Conservation (phyloP, 208 protist species). For the Wallacemonas rigidus region DNA sequence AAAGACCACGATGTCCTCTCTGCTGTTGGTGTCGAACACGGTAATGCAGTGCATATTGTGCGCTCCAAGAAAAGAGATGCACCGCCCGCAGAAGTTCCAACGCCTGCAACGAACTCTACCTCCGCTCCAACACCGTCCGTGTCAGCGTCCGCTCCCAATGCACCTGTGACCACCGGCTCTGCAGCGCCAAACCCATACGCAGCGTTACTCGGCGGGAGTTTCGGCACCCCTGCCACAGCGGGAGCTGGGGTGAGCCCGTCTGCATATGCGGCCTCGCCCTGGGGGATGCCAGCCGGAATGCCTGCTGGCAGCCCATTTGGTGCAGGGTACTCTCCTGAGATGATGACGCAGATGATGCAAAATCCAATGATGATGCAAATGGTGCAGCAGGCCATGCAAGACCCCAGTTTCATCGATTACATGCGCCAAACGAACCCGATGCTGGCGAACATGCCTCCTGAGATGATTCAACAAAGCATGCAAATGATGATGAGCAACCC, state of each 20-base stretch:
- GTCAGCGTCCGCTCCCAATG: constrained; percentile 17
- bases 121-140: constrained; percentile 8
- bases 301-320: neutral
- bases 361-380: constrained; percentile 69
- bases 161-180: neutral
- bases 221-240: constrained; percentile 21
- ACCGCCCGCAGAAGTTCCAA: constrained; percentile 11
- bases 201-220: constrained; percentile 48
- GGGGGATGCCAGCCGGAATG: constrained; percentile 26
- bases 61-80: constrained; percentile 56
- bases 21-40: constrained; percentile 73
- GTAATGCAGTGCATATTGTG: constrained; percentile 86
- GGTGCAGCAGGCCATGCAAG: constrained; percentile 53
- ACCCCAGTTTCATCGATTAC: constrained; percentile 73
- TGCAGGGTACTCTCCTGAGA: constrained; percentile 11
- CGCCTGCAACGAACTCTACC: neutral
- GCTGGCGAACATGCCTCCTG: constrained; percentile 44
- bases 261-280: constrained; percentile 24
- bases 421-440: constrained; percentile 49
- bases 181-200: constrained; percentile 68
- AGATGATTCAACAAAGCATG: constrained; percentile 46
- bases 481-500: constrained; percentile 60
- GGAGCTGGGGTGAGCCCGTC: constrained; percentile 12
- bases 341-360: constrained; percentile 55
- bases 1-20: constrained; percentile 83